These are phyloP conservation scores for Fusarium oxysporum DNA, from an alignment of 2,329 filamentous ascomycete genomes.

Conservation along the genomic window DNA sequence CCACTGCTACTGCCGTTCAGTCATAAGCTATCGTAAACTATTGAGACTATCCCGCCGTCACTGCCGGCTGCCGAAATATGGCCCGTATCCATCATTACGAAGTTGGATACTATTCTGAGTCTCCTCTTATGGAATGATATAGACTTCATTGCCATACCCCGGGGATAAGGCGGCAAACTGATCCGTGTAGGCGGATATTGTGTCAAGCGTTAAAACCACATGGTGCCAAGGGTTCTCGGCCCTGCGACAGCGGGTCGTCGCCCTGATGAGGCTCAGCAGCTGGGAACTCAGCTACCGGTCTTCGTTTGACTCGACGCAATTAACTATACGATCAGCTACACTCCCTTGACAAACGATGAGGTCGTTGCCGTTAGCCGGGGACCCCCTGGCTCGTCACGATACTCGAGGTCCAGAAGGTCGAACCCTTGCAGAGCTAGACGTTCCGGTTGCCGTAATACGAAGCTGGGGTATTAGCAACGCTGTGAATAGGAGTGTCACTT, in stretches of 20 bases:
- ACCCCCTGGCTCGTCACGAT: conserved; percentile 43
- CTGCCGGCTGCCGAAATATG: conserved; percentile 33
- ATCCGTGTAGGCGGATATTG: conserved; percentile 53
- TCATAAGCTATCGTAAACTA: not conserved
- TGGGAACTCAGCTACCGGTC: conserved; percentile 50
- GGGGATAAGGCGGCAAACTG: conserved; percentile 54
- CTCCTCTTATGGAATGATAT: conserved; percentile 47
- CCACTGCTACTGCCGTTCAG: conserved; percentile 42
- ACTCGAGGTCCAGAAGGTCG: conserved; percentile 48
- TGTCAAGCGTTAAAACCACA: conserved; percentile 41
- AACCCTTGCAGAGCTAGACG: conserved; percentile 46
- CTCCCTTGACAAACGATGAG: conserved; percentile 40
- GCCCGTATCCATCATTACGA: conserved; percentile 45
- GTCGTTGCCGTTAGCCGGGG: conserved; percentile 46
- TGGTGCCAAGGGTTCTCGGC: conserved; percentile 26
- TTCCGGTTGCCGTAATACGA: conserved; percentile 40
- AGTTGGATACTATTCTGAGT: conserved; percentile 18
- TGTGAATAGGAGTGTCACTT: conserved; percentile 50
- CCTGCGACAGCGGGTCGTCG: conserved; percentile 46
- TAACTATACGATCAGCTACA: conserved; percentile 41
- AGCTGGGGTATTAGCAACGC: conserved; percentile 51
- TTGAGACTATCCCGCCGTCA: conserved; percentile 44
- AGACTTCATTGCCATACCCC: conserved; percentile 50
- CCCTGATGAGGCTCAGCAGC: conserved; percentile 42
- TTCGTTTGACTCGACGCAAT: conserved; percentile 54